Percentiles rank a stretch among this genome's conserved stretches.
These are phyloP conservation scores for Cladorrhinum sp. DNA, from an alignment of 2,329 filamentous ascomycete species.

Conservation along the genomic window DNA sequence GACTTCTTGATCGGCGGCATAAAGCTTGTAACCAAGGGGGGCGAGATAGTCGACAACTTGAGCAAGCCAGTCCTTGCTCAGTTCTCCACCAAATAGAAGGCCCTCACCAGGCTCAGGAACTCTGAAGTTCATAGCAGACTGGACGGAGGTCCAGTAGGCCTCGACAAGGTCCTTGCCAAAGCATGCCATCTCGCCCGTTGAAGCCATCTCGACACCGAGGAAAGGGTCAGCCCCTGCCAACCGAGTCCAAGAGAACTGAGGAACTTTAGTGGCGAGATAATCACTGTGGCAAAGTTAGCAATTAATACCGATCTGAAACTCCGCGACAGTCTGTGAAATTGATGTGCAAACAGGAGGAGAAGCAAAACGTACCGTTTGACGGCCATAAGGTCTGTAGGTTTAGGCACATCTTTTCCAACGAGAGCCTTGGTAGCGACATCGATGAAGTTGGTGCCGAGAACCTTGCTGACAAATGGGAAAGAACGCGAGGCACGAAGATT, in stretches of 20 bases:
- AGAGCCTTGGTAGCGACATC: slow-evolving; percentile 92
- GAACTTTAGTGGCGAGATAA: slow-evolving; percentile 95
- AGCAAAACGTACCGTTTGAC: too few species aligned
- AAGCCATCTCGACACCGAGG: slow-evolving; percentile 96
- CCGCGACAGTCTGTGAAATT: too few species aligned
- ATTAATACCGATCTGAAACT: too few species aligned
- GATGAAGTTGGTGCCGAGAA: slow-evolving; percentile 94
- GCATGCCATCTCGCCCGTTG: slow-evolving; percentile 96
- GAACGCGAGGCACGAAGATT: slow-evolving; percentile 96
- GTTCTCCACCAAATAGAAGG: slow-evolving; percentile 88
- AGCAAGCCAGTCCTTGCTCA: slow-evolving; percentile 66
- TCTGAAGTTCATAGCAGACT: slow-evolving; percentile 99
- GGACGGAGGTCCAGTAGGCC: slow-evolving; percentile 94
- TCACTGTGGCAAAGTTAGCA: too few species aligned
- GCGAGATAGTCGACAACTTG: slow-evolving; percentile 82
- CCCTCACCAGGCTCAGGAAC: slow-evolving; percentile 92
- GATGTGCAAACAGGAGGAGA: too few species aligned
- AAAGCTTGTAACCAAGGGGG: slow-evolving; percentile 92
- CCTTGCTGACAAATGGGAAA: slow-evolving; percentile 98
- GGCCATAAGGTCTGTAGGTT: slow-evolving; percentile 83
- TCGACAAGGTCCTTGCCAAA: slow-evolving; percentile 95
- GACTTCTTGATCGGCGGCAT: slow-evolving; percentile 75
- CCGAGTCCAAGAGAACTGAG: slow-evolving; percentile 98
- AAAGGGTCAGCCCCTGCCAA: slow-evolving; percentile 95
- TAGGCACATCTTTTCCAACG: slow-evolving; percentile 78